These are phyloP conservation scores for Scedosporium apiospermum DNA, from an alignment of 2,329 filamentous ascomycete genomes.

Conservation along the genomic window DNA sequence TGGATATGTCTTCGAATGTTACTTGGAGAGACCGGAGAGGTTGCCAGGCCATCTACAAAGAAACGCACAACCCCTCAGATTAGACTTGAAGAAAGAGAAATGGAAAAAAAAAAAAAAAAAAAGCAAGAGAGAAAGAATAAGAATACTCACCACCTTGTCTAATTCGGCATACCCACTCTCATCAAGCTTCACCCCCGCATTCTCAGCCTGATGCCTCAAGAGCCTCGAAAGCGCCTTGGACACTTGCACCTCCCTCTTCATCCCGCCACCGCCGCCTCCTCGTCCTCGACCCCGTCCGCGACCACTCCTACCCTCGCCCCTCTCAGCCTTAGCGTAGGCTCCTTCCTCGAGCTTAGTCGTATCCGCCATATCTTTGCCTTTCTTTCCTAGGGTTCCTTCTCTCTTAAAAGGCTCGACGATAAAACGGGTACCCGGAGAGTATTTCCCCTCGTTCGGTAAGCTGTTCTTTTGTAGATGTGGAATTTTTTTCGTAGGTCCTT, in stretches of 20 bases:
- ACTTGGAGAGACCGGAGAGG: slow-evolving; percentile 59
- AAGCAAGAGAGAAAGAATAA: slow-evolving; percentile 4
- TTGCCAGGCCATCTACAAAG: slow-evolving; percentile 39
- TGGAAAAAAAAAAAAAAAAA: slow-evolving; percentile 5
- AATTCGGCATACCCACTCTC: slow-evolving; percentile 49
- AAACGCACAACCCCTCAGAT: neutral
- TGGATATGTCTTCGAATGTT: slow-evolving; percentile 64
- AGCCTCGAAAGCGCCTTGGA: slow-evolving; percentile 46
- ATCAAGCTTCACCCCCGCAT: slow-evolving; percentile 48
- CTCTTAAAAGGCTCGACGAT: no score
- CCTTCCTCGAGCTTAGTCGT: neutral
- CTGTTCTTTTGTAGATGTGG: no score
- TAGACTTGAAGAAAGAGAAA: slow-evolving; percentile 2
- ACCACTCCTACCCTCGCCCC: neutral
- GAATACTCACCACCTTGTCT: slow-evolving; percentile 45
- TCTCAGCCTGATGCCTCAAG: slow-evolving; percentile 46
- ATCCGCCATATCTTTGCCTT: neutral
- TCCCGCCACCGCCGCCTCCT: neutral
- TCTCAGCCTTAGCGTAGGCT: neutral
- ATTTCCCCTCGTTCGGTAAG: no score
- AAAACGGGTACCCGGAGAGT: no score
- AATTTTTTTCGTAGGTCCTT: no score
- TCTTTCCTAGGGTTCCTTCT: no score
- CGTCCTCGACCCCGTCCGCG: neutral
- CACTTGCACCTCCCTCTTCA: slow-evolving; percentile 29